Evolutionary conservation across 345 rosid species (phyloP), one percentile per base, ranked within the genome.

Genomic region (Anastatica hierochuntica): DNA sequence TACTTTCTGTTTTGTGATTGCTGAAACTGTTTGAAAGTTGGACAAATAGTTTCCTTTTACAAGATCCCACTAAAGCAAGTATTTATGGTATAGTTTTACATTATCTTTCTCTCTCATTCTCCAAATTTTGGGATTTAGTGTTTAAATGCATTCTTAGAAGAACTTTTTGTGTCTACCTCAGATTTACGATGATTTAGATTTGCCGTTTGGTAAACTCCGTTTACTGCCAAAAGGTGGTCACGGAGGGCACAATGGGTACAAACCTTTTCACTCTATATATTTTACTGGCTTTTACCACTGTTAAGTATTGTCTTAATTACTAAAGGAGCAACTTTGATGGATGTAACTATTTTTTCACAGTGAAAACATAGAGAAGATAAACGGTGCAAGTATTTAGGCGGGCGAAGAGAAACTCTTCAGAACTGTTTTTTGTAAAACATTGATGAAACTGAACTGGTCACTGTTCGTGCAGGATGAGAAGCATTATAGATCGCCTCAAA

Each of bases 201-300:
- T 92, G 57, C 94, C 98, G 30, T 88, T 92, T 69, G 94, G 80
- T 23, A 88, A 83, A 73, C 53, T 92, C 60, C 81, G 95, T 53
- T 68, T 92, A 56, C 61, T 92, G 75, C 98, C 98, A 14, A 92
- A 92, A 80, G 98, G 98, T 61, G 98, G 98, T 52, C 98, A 88
- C 62, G 97, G 98, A 14, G 98, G 98, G 48, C 95, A 92, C 57
- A 92, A 88, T 12, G 98, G 98, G 97, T 92, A 78, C 64, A 27
- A 0, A 21, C 18, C 41, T 16, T 21, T 35, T 36, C 34, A 34
- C 49, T 24, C 58, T 49, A 0, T 38, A 57, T 8, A 23, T 14
- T n/a, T 14, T 39, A 18, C 44, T 23, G 30, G 20, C n/a, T n/a
- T 24, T 38, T 6, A 36, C 13, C 26, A 16, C 46, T 54, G 43